Conservation (phyloP, 768 basidiomycete genomes). For the Dacryopinax primogenitus region DNA sequence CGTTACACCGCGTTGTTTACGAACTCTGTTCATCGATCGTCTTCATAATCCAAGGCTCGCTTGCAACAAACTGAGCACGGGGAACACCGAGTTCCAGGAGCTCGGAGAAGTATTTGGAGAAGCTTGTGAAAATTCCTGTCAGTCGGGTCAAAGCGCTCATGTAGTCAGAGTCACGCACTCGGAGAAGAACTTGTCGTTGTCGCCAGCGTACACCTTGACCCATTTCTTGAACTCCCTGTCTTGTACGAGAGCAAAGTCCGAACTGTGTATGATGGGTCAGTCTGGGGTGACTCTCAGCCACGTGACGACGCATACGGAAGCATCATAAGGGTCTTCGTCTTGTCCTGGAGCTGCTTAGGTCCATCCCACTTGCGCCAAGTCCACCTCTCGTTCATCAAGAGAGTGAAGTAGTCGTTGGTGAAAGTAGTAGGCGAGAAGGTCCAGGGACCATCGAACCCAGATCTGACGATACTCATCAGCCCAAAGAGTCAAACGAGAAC, state of each 20-base stretch:
- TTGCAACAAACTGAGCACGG: conserved; percentile 51
- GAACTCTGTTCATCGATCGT: conserved; percentile 31
- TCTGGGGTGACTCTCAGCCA: neutral
- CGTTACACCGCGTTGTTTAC: conserved; percentile 2
- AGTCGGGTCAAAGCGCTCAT: neutral
- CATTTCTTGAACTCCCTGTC: conserved; percentile 90
- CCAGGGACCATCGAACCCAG: conserved; percentile 85
- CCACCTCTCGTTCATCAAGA: conserved; percentile 85
- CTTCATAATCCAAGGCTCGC: conserved; percentile 68
- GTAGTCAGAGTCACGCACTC: conserved; percentile 46
- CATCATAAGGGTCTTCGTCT: conserved; percentile 88
- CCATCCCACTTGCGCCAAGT: conserved; percentile 93
- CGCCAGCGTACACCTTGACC: conserved; percentile 75
- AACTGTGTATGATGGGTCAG: conserved; percentile 31
- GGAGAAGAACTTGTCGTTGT: conserved; percentile 79
- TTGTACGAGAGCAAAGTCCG: conserved; percentile 76
- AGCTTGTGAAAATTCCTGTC: conserved; percentile 36
- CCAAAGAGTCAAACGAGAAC: neutral
- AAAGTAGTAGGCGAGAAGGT: conserved; percentile 84
- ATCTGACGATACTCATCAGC: conserved; percentile 26
- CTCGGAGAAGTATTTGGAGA: conserved; percentile 60
- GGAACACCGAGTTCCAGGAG: conserved; percentile 95
- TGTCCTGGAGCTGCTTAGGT: conserved; percentile 88
- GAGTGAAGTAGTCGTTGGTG: conserved; percentile 75
- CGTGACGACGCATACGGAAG: conserved; percentile 47